Base-by-base conservation (phyloP, 257 asterid species). In the Lavandula angustifolia region DNA sequence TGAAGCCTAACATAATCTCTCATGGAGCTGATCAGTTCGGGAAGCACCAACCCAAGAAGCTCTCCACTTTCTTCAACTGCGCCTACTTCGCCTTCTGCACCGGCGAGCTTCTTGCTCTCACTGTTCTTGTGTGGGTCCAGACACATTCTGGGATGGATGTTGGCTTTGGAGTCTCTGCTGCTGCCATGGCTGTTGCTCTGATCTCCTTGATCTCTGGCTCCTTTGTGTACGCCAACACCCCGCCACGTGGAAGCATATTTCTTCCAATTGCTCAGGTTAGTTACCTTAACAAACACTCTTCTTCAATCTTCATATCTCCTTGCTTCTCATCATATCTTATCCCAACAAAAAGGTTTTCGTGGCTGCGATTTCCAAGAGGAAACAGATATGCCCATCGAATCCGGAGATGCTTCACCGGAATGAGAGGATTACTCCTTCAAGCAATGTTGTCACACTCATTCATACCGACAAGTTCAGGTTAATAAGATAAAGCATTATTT, bases 81-180 rank as follows among this genome's bases (percentile, higher is more conserved):
- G 95, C 94, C 7, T 87, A 87, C 18, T 87, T 87, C 33, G 83
- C 95, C 62, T 87, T 87, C 70, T 85, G 95, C 67, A 66, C 53
- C 3, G 92, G 92, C 12, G 85, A 84, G 74, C 86, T 87, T 0
- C 69, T 87, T 0, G 95, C 95, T 1, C 92, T 87, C 47, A 87
- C 95, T 0, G 64, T 87, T 6, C 74, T 87, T 5, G 95, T 87
- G 0, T 87, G 92, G 89, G 71, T 84, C 41, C 95, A 85, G 64
- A 87, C 92, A 0, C 88, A 81, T 22, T 84, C 84, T 0, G 92
- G 95, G 5, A 87, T 87, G 95, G 95, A 83, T 54, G 73, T 81
- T 0, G 95, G 95, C 0, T 87, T 87, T 22, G 95, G 88, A 3
- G 90, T 85, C 8, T 87, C 95, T 7, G 87, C 92, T 0, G 89